A percentile compares a stretch with the other conserved stretches of the same genome.
phyloP scores from a whole-genome alignment of 495 filamentous ascomycete species.

The Penicillium lagena region DNA sequence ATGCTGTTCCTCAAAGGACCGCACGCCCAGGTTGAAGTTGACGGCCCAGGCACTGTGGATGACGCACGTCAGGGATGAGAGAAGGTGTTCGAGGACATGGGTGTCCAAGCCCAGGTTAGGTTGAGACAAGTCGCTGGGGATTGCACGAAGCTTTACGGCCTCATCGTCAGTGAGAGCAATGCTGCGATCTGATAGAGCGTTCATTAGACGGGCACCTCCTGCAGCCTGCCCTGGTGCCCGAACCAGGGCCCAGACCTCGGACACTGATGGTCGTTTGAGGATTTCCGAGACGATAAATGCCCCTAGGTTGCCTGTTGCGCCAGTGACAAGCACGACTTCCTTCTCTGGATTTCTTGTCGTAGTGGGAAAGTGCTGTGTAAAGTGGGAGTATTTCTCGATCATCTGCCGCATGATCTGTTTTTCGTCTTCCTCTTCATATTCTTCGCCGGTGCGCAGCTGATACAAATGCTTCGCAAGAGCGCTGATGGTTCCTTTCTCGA shows the following conservation, averaged over 20 bases:
- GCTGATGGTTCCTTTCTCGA: slow-evolving; percentile 37
- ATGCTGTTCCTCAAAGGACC: slow-evolving; percentile 52
- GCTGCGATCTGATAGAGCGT: slow-evolving; percentile 14
- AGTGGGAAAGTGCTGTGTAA: slow-evolving; percentile 27
- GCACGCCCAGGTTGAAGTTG: slow-evolving; percentile 63
- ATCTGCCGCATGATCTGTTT: slow-evolving; percentile 23
- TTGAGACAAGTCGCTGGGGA: slow-evolving; percentile 22
- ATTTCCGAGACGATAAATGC: slow-evolving; percentile 47
- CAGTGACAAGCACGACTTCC: slow-evolving; percentile 40
- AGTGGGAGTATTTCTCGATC: slow-evolving; percentile 33
- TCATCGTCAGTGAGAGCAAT: slow-evolving; percentile 10
- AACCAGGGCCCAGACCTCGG: slow-evolving; percentile 51
- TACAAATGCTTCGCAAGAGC: slow-evolving; percentile 25
- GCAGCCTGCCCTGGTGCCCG: slow-evolving; percentile 33
- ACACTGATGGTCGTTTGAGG: slow-evolving; percentile 18
- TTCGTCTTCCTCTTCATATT: slow-evolving; percentile 18
- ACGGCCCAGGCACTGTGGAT: slow-evolving; percentile 67
- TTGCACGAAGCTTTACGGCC: slow-evolving; percentile 14
- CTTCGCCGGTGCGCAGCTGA: slow-evolving; percentile 14
- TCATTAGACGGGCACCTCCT: slow-evolving; percentile 15
- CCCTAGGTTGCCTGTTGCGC: slow-evolving; percentile 57
- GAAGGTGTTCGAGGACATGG: slow-evolving; percentile 32
- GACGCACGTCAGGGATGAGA: slow-evolving; percentile 36
- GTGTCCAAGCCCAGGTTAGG: slow-evolving; percentile 38
- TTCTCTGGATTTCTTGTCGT: slow-evolving; percentile 5